Evolutionary conservation across 1,284 basidiomycete species (phyloP), one percentile per base, ranked within the genome.

Genomic region (Pseudozyma tsukubaensis): DNA sequence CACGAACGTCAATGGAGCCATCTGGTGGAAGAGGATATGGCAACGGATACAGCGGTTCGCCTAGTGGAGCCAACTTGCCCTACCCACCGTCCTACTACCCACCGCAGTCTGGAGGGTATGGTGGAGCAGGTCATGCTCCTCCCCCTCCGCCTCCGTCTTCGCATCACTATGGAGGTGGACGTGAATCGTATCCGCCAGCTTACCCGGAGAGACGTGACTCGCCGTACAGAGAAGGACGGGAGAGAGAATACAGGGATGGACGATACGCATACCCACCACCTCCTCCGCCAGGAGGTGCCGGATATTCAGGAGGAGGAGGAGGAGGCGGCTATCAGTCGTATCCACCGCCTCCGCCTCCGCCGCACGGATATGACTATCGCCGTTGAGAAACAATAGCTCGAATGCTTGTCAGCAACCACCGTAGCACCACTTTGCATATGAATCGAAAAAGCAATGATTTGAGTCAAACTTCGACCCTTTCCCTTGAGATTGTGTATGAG

Each of bases 1-100:
- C 72, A 16, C 72, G 72, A 43, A 71, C 72, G 6, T 75, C 72
- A 50, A 68, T 73, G 61, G 65, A 72, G 37, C 64, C 64, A 0
- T 63, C 59, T 5, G 55, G 39, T n/a, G 52, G 59, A 9, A 53
- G 70, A 18, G 49, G 63, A 18, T 67, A 73, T 39, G 60, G 61
- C 45, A 73, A 73, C 14, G 71, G 71, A 0, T 68, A 73, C 48
- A 50, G 64, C 11, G 64, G 61, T 11, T 56, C 59, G 39, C 49
- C 56, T 12, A 21, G 32, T 42, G 51, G 63, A 50, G 55, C 50
- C 54, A 63, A 59, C 44, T 37, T 57, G 29, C 47, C 57, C 4
- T 64, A 64, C 18, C 49, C 60, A 16, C 56, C 59, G 4, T 32
- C 71, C 9, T 61, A 68, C 65, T 73, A 73, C 39, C 48, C 63